Base-by-base conservation (phyloP, 2,329 filamentous ascomycete genomes). In the Penicillium sp. region DNA sequence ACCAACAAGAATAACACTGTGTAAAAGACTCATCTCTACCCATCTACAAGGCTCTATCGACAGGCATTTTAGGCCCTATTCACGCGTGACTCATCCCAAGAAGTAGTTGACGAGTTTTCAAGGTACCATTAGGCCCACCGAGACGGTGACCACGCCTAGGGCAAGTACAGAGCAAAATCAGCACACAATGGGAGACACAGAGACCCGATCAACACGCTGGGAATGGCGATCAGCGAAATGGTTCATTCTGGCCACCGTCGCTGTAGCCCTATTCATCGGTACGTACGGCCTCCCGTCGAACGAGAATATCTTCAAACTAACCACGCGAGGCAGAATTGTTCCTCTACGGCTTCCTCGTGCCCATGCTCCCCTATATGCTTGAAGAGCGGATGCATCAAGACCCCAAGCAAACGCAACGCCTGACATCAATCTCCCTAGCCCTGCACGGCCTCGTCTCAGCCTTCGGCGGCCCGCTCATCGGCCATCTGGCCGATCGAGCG, bases 311-410 rank as follows among this genome's bases (percentile, higher is more conserved):
- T 13, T 13, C 28, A 3, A 3, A n/a, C 48, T 51, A 51, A 51
- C 48, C 30, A 33, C 48, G 0, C 3, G n/a, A 28, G 8, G n/a
- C 37, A 74, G 73, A 75, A 60, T 68, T 66, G 7, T 71, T 75
- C 38, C 70, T 76, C n/a, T 76, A 70, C 63, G 68, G 67, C 48
- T 75, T 75, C 46, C 53, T 75, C 10, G 71, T 75, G 5, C 73
- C 74, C 7, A 73, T 76, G 38, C 58, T 77, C 14, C 62, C 66
- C 5, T 73, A 73, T 43, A 73, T 76, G 68, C 60, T 76, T 5
- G 66, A 74, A 58, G 60, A 57, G 22, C 71, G 72, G 8, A 60
- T 76, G 14, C 42, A 66, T 14, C 40, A 68, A 33, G 65, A 70
- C 30, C 66, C 64, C 3, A 65, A 66, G 7, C 53, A 68, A 22